Conservation (phyloP, 805 yeast species). For the Teunomyces barrocoloradensis region DNA sequence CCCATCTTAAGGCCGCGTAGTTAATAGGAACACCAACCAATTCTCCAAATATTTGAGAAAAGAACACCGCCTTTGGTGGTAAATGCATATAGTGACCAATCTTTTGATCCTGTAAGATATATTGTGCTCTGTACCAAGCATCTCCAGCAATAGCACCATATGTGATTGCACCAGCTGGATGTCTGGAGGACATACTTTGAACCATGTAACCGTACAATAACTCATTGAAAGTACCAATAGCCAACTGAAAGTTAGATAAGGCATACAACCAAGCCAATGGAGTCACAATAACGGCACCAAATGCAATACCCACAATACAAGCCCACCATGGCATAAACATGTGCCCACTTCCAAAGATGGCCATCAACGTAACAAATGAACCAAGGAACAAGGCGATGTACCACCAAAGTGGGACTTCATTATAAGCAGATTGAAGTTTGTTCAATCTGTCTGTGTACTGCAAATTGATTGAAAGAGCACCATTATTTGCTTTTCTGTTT, state of each 20-base stretch:
- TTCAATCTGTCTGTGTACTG: conserved; percentile 44
- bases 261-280: conserved; percentile 53
- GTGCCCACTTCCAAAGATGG: conserved; percentile 30
- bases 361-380: conserved; percentile 35
- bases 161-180: conserved; percentile 49
- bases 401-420: conserved; percentile 45
- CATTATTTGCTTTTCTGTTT: conserved; percentile 1
- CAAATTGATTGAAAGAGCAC: conserved; percentile 11
- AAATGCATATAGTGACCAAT: conserved; percentile 53
- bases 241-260: conserved; percentile 49
- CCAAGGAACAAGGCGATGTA: conserved; percentile 33
- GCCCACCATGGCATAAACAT: conserved; percentile 45
- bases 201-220: conserved; percentile 47
- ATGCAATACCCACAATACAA: conserved; percentile 40
- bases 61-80: conserved; percentile 50
- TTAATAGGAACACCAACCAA: conserved; percentile 51
- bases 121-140: conserved; percentile 47
- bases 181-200: conserved; percentile 25
- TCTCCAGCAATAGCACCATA: conserved; percentile 53
- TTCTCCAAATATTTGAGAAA: conserved; percentile 53
- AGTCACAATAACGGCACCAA: conserved; percentile 46
- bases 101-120: conserved; percentile 34
- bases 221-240: conserved; percentile 53
- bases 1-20: conserved; percentile 49
- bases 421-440: conserved; percentile 36